Conservation (phyloP, 805 yeast species). For the Candida pseudofarinosa region DNA sequence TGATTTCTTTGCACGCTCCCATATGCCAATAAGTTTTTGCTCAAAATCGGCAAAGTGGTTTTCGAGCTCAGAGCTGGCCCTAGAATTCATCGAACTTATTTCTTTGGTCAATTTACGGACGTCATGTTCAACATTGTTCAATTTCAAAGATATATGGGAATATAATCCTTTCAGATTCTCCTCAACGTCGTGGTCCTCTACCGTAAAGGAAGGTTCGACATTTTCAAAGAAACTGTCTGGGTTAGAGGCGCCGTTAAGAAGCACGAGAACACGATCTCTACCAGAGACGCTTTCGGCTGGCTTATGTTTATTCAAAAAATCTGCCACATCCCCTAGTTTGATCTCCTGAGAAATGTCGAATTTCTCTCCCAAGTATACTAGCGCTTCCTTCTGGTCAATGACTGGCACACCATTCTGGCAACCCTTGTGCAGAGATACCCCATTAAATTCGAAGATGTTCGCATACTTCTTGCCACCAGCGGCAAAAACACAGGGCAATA, state of each 20-base stretch:
- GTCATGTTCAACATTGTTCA: conserved; percentile 4
- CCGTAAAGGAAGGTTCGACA: conserved; percentile 17
- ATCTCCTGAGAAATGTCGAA: conserved; percentile 37
- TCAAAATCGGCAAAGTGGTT: conserved; percentile 24
- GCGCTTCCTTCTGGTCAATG: conserved; percentile 22
- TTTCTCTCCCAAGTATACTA: conserved; percentile 43
- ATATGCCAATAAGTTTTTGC: conserved; percentile 29
- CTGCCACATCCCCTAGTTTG: conserved; percentile 25
- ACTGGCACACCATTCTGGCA: background rate
- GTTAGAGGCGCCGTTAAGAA: conserved; percentile 39
- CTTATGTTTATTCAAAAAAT: conserved; percentile 19
- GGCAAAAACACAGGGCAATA: conserved; percentile 4
- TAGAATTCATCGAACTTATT: conserved; percentile 12
- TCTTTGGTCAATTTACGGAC: conserved; percentile 20
- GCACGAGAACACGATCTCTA: conserved; percentile 31
- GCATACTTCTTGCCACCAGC: conserved; percentile 2
- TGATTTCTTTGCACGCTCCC: conserved; percentile 28
- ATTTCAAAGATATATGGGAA: background rate
- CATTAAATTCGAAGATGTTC: conserved; percentile 7
- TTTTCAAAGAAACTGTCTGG: conserved; percentile 18
- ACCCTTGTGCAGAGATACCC: background rate
- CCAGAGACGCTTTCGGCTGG: conserved; percentile 1
- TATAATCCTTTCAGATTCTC: background rate
- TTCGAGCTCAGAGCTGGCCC: conserved; percentile 4
- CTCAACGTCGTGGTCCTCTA: conserved; percentile 6